phyloP scores from a whole-genome alignment of 305 asterid genomes.

The Solanum hybrid region DNA sequence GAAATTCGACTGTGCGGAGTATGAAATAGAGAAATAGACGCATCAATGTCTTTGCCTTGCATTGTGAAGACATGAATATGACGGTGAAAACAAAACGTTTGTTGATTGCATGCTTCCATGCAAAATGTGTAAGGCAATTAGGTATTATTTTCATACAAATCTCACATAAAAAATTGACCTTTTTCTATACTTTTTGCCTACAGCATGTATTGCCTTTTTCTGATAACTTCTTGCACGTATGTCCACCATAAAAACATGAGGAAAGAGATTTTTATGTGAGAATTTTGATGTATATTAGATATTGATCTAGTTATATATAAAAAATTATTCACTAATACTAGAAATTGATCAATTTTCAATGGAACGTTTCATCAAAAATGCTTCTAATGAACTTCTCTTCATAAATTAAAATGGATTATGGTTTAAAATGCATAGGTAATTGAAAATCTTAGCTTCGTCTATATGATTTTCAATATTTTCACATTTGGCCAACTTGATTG shows the following conservation, averaged over 20 bases:
- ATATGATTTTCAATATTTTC: no score
- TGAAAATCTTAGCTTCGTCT: neutral
- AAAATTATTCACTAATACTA: neutral
- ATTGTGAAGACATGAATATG: neutral
- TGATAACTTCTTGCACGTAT: neutral
- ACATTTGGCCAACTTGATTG: neutral
- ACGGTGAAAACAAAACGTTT: neutral
- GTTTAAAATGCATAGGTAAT: neutral
- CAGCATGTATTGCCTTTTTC: neutral
- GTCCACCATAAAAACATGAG: neutral
- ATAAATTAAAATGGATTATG: neutral
- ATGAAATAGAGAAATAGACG: neutral
- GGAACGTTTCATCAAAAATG: neutral
- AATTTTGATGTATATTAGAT: neutral
- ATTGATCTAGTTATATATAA: neutral
- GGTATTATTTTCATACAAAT: neutral
- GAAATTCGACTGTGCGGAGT: neutral
- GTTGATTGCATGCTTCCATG: neutral
- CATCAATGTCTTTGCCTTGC: neutral
- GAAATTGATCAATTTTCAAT: neutral
- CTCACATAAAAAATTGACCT: neutral
- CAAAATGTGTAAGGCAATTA: neutral
- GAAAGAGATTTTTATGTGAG: neutral
- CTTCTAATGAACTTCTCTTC: neutral
- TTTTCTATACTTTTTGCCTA: neutral